Conservation (phyloP, 2,329 filamentous ascomycete genomes). For the Hymenoscyphus infarciens region DNA sequence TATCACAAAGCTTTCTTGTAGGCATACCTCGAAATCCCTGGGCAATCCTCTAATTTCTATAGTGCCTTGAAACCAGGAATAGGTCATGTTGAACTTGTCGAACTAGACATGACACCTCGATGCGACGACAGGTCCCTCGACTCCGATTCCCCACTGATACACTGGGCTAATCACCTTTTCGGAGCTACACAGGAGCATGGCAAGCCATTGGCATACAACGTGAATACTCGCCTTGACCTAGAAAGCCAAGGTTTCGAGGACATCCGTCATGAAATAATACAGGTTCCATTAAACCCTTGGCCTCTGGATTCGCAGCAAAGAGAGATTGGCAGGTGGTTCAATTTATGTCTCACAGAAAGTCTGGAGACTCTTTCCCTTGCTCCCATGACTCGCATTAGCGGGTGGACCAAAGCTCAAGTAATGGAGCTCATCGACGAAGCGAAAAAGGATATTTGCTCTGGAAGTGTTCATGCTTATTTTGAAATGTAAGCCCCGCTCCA, state of each 20-base stretch:
- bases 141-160: constrained; percentile 52
- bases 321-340: constrained; percentile 78
- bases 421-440: constrained; percentile 58
- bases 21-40: constrained; percentile 31
- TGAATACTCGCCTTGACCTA: constrained; percentile 57
- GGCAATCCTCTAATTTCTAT: constrained; percentile 33
- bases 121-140: constrained; percentile 64
- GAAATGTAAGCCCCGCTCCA: constrained; percentile 57
- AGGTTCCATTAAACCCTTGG: constrained; percentile 73
- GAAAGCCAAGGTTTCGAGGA: constrained; percentile 74
- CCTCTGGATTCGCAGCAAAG: constrained; percentile 55
- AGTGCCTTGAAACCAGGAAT: constrained; percentile 73
- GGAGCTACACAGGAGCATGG: constrained; percentile 63
- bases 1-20: constrained; percentile 69
- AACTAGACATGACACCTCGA: constrained; percentile 78
- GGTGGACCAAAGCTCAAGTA: constrained; percentile 61
- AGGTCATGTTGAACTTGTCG: constrained; percentile 81
- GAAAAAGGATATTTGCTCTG: constrained; percentile 64
- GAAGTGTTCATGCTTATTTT: constrained; percentile 69
- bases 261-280: constrained; percentile 65
- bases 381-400: constrained; percentile 64
- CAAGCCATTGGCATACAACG: constrained; percentile 63
- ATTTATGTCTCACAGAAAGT: constrained; percentile 69
- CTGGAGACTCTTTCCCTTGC: constrained; percentile 70
- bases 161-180: constrained; percentile 68